Percentiles rank a stretch among this genome's conserved stretches.
phyloP scores from a whole-genome alignment of 441 rosid genomes.

The Aleurites moluccanus region DNA sequence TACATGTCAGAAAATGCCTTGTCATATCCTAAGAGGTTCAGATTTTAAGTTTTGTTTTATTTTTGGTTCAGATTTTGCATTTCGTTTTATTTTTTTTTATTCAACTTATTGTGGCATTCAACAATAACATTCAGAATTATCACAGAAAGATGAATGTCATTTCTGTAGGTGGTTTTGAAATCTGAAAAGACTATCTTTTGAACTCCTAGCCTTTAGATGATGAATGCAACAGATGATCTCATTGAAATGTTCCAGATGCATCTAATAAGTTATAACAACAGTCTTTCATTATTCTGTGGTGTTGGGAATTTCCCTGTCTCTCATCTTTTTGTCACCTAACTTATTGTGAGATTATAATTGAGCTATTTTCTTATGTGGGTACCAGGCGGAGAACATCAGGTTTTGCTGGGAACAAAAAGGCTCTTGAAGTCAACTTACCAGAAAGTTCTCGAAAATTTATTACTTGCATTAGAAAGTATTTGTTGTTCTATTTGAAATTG shows the following conservation, averaged over 20 bases:
- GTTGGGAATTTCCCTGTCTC: too few relatives aligned
- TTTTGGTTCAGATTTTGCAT: too few relatives aligned
- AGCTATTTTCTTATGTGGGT: constrained; percentile 16
- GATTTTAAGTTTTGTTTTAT: background rate
- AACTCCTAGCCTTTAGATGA: background rate
- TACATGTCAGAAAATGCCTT: background rate
- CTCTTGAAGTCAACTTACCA: constrained; percentile 89
- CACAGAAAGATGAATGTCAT: background rate
- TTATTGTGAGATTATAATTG: background rate
- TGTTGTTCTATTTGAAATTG: constrained; percentile 81
- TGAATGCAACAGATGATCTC: background rate
- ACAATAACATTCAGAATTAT: constrained; percentile 3
- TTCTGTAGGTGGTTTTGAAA: background rate
- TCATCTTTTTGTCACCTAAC: background rate
- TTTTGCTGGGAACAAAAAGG: constrained; percentile 76
- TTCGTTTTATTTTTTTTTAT: background rate
- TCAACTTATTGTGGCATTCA: background rate
- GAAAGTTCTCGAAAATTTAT: constrained; percentile 99
- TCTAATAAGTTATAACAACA: background rate
- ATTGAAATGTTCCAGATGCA: constrained; percentile 8
- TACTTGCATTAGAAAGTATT: constrained; percentile 89
- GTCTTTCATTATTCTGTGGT: background rate
- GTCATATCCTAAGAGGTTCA: constrained; percentile 1
- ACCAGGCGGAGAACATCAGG: constrained; percentile 87
- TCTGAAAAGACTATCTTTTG: background rate